Conservation (phyloP, 768 basidiomycete species). For the Kwoniella heveanensis region DNA sequence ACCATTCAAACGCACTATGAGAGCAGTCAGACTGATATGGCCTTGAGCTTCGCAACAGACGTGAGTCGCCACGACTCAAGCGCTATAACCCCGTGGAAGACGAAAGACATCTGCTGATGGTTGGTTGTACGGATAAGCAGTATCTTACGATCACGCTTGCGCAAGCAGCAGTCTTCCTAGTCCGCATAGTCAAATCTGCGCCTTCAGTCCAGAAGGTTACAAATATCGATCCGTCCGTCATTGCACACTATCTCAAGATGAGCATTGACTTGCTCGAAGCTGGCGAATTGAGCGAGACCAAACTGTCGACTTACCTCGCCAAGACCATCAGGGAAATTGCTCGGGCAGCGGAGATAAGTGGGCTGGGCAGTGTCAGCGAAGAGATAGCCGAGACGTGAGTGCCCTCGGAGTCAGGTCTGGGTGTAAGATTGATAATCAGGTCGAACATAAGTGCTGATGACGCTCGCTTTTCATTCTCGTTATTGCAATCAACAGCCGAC, state of each 20-base stretch:
- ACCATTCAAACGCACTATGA: constrained; percentile 46
- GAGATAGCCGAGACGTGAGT: background rate
- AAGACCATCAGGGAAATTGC: constrained; percentile 42
- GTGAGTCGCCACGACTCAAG: constrained; percentile 25
- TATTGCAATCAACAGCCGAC: constrained; percentile 13
- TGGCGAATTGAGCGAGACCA: constrained; percentile 39
- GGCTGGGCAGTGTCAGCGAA: constrained; percentile 5
- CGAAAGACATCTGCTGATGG: background rate
- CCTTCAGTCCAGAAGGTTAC: constrained; percentile 16
- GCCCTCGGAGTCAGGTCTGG: no score
- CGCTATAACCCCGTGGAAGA: background rate
- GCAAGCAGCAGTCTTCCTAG: constrained; percentile 32
- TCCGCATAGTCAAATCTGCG: constrained; percentile 34
- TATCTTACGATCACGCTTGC: constrained; percentile 33
- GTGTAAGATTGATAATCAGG: no score
- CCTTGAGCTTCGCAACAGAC: constrained; percentile 44
- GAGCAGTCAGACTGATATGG: constrained; percentile 41
- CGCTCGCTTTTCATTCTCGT: no score
- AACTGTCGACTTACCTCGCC: constrained; percentile 37
- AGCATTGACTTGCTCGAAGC: constrained; percentile 34
- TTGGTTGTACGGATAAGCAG: background rate
- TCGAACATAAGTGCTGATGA: no score
- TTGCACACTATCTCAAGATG: constrained; percentile 44
- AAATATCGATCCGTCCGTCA: constrained; percentile 35
- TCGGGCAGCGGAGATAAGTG: constrained; percentile 31